Evolutionary conservation across 192 early-diverging fungal genomes (phyloP), one percentile per base, ranked within the genome.

Genomic region (Coemansia sp.): DNA sequence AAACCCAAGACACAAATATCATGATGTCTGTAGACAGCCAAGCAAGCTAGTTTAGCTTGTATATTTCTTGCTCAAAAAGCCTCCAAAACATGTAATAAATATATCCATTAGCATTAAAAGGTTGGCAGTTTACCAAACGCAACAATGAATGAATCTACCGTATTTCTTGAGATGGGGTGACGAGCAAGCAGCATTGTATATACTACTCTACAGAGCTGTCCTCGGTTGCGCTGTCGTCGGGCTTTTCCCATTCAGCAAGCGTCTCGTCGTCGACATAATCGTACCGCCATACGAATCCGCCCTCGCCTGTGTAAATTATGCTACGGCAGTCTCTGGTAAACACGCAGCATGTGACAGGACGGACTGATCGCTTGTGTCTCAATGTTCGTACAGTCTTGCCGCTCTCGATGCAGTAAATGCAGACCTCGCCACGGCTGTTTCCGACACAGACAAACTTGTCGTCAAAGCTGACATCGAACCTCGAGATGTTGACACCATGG

Each of bases 261-360:
- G 83, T 89, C 48, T 86, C 89, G 65, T 93, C 86, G 34, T 86
- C 86, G 26, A 92, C 85, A 73, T 91, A 91, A 72, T 91, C 90
- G 70, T 91, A 93, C 55, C 93, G 77, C 91, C 92, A 92, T 40
- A 95, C 87, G 65, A 91, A 90, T 0, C 88, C 87, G 30, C 90
- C 92, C 42, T 91, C 91, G 42, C 91, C 89, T 28, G 85, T 86
- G 46, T 87, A 90, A 9, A 92, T 70, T 12, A 95, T 77, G 45
- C 87, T 87, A 34, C 88, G 84, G 68, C 87, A 87, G 73, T 94
- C 89, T 33, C 86, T 67, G 0, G 92, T 81, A 79, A 95, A 94
- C 46, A 84, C 84, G 67, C 91, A 92, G 63, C 88, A 89, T n/a
- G 86, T 86, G 12, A 95, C 87, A 2, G 92, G 85, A 46, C 91